Conservation (phyloP, 106 monocot genomes). For the Gastrodia elata region DNA sequence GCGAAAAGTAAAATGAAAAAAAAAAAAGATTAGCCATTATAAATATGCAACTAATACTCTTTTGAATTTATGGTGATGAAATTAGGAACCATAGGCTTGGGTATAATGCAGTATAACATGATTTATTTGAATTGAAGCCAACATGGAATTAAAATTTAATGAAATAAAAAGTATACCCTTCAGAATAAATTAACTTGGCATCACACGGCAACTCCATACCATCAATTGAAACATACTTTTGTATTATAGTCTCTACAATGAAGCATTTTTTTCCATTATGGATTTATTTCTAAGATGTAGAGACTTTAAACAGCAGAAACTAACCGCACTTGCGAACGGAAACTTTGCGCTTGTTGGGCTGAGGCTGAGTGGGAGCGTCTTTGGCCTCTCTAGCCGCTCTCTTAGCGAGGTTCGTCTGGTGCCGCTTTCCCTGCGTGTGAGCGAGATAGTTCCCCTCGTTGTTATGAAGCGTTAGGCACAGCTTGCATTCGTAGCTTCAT, state of each 20-base stretch:
- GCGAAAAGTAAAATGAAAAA: background rate
- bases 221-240: background rate
- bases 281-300: background rate
- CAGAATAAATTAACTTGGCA: too few relatives aligned
- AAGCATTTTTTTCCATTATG: background rate
- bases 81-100: background rate
- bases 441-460: slow-evolving; percentile 98
- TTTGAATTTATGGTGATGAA: background rate
- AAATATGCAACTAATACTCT: background rate
- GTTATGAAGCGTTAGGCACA: slow-evolving; percentile 94
- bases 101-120: background rate
- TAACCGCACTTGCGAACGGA: slow-evolving; percentile 48
- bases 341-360: slow-evolving; percentile 91
- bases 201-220: background rate
- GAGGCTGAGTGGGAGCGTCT: slow-evolving; percentile 89
- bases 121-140: background rate
- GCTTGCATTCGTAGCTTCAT: slow-evolving; percentile 83
- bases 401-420: slow-evolving; percentile 98
- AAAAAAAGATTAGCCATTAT: background rate
- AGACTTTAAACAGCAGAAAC: background rate
- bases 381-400: slow-evolving; percentile 93
- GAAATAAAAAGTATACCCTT: background rate
- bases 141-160: background rate
- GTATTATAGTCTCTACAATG: background rate
- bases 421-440: slow-evolving; percentile 95